Percentiles rank a stretch among this genome's conserved stretches.
These are phyloP conservation scores for Exophiala sideris DNA, from an alignment of 2,329 filamentous ascomycete species.

Conservation along the genomic window DNA sequence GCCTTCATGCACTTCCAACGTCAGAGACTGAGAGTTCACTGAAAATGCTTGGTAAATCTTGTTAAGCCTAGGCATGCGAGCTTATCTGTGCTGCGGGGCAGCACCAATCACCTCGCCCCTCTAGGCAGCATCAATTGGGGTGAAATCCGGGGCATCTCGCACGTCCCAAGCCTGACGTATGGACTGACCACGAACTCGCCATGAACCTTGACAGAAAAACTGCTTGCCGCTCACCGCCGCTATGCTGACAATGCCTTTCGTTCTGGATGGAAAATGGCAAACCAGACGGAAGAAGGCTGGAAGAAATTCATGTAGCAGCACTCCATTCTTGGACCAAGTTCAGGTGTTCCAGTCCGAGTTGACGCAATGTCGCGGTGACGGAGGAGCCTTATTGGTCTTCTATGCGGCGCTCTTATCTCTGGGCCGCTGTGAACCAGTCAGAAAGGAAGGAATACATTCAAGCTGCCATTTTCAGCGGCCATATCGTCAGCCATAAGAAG, in stretches of 20 bases:
- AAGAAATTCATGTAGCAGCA: too few relatives aligned
- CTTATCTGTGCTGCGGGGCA: not conserved
- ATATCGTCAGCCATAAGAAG: not conserved
- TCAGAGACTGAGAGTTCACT: not conserved
- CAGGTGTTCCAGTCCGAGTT: too few relatives aligned
- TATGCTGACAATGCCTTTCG: not conserved
- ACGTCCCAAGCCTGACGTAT: not conserved
- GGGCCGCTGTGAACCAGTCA: not conserved
- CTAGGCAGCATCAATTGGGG: not conserved
- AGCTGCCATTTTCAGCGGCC: not conserved
- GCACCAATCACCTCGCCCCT: not conserved
- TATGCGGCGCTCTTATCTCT: not conserved
- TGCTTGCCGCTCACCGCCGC: not conserved
- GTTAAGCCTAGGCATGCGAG: not conserved
- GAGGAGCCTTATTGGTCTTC: not conserved
- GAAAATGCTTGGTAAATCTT: slow-evolving; percentile 2
- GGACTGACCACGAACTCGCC: not conserved
- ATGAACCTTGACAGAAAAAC: not conserved
- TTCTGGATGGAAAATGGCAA: not conserved
- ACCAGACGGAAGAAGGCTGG: not conserved
- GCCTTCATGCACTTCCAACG: too few relatives aligned
- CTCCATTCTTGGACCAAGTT: too few relatives aligned
- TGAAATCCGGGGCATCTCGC: not conserved
- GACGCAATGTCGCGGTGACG: too few relatives aligned
- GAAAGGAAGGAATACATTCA: not conserved